Percentiles rank a stretch among this genome's conserved stretches.
These are phyloP conservation scores for Amborella trichopoda DNA, from an alignment of 164 flowering plant genomes.

Conservation along the genomic window DNA sequence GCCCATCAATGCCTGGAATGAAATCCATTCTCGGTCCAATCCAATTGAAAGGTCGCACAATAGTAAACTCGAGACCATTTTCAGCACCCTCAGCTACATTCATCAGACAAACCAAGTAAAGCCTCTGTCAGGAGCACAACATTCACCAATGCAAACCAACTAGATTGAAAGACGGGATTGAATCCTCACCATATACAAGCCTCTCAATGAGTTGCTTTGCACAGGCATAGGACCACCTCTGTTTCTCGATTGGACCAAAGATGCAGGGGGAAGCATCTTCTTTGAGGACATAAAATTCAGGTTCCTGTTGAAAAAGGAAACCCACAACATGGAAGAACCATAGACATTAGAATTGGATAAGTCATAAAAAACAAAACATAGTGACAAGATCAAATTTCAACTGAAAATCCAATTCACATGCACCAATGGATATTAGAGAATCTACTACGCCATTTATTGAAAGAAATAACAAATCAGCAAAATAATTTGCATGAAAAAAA, in stretches of 20 bases:
- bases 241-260: constrained; percentile 41
- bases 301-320: constrained; percentile 17
- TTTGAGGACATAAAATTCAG: constrained; percentile 22
- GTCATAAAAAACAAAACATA: no score
- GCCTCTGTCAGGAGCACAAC: background rate
- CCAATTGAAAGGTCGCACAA: constrained; percentile 61
- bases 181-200: constrained; percentile 21
- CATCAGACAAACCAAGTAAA: background rate
- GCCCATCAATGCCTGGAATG: constrained; percentile 56
- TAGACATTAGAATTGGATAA: no score
- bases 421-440: no score
- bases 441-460: no score
- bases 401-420: no score
- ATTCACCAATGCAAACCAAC: background rate
- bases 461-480: no score
- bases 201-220: constrained; percentile 42
- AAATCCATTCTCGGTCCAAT: constrained; percentile 68
- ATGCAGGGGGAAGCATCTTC: constrained; percentile 42
- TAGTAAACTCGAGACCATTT: constrained; percentile 48
- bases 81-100: constrained; percentile 46
- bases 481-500: no score
- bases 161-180: background rate
- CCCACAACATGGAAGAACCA: no score
- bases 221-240: constrained; percentile 47
- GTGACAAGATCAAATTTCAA: no score